Conservation (phyloP, 108 stramenopile genomes). For the Nitzschia putrida region DNA sequence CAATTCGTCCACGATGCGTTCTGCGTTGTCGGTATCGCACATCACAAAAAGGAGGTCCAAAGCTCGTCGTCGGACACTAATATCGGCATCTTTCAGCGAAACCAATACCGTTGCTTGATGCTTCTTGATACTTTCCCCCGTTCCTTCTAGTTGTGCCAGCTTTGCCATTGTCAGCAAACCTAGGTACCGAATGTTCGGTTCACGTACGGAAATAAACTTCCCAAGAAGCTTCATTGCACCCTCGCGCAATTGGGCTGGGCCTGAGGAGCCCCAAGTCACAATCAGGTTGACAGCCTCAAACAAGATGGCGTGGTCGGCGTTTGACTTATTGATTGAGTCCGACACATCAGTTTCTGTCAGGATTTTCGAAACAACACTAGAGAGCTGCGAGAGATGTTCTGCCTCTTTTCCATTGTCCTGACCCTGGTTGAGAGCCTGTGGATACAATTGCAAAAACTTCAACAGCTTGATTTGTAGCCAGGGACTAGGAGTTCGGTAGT, state of each 20-base stretch:
- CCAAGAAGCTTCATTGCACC: slow-evolving; percentile 92
- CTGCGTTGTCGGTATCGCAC: slow-evolving; percentile 93
- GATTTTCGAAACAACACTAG: slow-evolving; percentile 84
- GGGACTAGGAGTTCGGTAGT: slow-evolving; percentile 92
- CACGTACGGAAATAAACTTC: slow-evolving; percentile 92
- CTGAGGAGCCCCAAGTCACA: slow-evolving; percentile 83
- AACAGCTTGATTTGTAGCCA: slow-evolving; percentile 95
- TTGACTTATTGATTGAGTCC: slow-evolving; percentile 96
- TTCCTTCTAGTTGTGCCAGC: slow-evolving; percentile 89
- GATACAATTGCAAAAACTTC: slow-evolving; percentile 93
- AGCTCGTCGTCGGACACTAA: slow-evolving; percentile 91
- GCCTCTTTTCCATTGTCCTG: slow-evolving; percentile 51
- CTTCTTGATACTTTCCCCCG: slow-evolving; percentile 78
- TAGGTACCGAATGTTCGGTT: slow-evolving; percentile 96
- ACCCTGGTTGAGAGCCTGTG: slow-evolving; percentile 60
- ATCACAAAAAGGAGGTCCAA: slow-evolving; percentile 96
- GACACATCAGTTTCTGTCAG: slow-evolving; percentile 90
- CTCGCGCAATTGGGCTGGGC: slow-evolving; percentile 70
- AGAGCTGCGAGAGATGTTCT: slow-evolving; percentile 76
- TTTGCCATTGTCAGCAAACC: slow-evolving; percentile 94
- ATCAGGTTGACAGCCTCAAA: slow-evolving; percentile 97
- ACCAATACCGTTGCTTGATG: slow-evolving; percentile 91
- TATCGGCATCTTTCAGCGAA: slow-evolving; percentile 95
- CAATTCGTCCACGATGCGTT: slow-evolving; percentile 92
- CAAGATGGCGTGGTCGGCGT: slow-evolving; percentile 94